Evolutionary conservation across 139 green algal species (phyloP), one percentile per base, ranked within the genome.

Genomic region (Tetraselmis chui): DNA sequence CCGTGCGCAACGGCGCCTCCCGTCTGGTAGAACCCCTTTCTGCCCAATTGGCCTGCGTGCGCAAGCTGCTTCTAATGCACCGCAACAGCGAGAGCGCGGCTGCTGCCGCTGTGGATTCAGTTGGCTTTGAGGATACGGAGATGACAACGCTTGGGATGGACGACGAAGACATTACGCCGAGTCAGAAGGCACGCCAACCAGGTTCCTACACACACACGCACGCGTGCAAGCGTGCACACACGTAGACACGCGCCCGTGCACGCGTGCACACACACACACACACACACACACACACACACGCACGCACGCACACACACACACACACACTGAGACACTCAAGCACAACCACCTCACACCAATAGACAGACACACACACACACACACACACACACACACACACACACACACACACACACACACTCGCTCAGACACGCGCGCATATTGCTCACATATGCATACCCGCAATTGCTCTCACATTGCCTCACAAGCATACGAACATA

Each of bases 321-420:
- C 75, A 79, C 26, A 30, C 75, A 79, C 75, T 30, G 23, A 79
- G 45, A 24, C 79, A 2, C 78, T 0, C 32, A 87, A 59, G 23
- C 76, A 79, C n/a, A 29, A 31, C 26, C 76, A 27, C 28, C 18
- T 23, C 76, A 27, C 18, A 31, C 28, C 23, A 31, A 27, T 79
- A 30, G 18, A 31, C 18, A 27, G 29, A 27, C 76, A 23, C 18
- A 29, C 76, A 27, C 76, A 30, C 76, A 23, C 29, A 79, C 76
- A 28, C 76, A 79, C 76, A 79, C 76, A 79, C 76, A 28, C 76
- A 79, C n/a, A n/a, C n/a, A n/a, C n/a, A n/a, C n/a, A n/a, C n/a
- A n/a, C n/a, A n/a, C n/a, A n/a, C n/a, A n/a, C n/a, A n/a, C n/a
- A n/a, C n/a, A n/a, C n/a, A n/a, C n/a, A n/a, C n/a, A n/a, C n/a